Base-by-base conservation (phyloP, 208 protist species). In the Crithidia fasciculata region DNA sequence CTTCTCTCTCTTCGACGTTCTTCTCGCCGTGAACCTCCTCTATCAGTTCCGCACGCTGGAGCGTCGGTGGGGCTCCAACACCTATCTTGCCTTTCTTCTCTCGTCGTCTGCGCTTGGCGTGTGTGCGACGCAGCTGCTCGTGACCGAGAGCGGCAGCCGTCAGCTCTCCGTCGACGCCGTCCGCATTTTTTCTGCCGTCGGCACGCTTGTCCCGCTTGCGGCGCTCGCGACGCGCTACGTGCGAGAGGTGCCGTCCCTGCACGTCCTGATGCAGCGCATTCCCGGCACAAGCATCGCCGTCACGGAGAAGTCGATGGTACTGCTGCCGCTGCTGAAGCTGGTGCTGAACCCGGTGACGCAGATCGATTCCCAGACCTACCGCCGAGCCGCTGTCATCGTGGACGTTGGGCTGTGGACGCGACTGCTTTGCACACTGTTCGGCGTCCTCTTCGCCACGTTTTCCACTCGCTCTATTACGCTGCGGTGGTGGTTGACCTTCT, bases 31-130 rank as follows among this genome's bases (percentile, higher is more conserved):
- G 43, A 50, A 75, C 47, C 15, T 91, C 43, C 53, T 89, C 10
- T 80, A 80, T 50, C 80, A 89, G 57, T 86, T 88, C 77, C 84
- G 86, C 49, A 70, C 65, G 10, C 79, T 94, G 36, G 86, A 94
- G 75, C 84, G 86, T 6, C 86, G 85, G 15, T 94, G 89, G 87
- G 89, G 89, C 18, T 83, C 86, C 12, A 74, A 76, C 60, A 63
- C 72, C 13, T 87, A 81, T 60, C 78, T 94, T 10, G 56, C 84
- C 28, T 94, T 91, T 60, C 44, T 90, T 8, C 62, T 94, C 50
- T 72, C 60, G 8, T 68, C 84, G 18, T 78, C 82, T 0, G 44
- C 82, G 6, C 49, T 83, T 7, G 86, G 86, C 16, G 84, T 82
- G 18, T 40, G 77, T n/a, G 60, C 76, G 28, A 50, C 81, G 41